Evolutionary conservation across 768 basidiomycete genomes (phyloP), one percentile per base, ranked within the genome.

Genomic region (Boletus subcaerulescens): DNA sequence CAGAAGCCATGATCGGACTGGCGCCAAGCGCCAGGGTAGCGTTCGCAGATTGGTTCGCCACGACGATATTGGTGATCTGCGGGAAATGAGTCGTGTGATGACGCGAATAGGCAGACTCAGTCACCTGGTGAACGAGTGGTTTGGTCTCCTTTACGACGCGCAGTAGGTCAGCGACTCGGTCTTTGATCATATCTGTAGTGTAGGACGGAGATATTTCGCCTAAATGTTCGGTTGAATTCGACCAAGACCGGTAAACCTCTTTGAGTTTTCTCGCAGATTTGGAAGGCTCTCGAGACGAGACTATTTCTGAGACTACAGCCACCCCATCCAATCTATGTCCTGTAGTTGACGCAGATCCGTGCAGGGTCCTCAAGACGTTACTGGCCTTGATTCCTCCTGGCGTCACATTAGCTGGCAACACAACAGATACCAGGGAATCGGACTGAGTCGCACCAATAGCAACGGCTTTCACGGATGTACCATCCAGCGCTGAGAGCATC

Each of bases 1-100:
- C 84, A 18, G 89, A 87, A 3, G 94, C 90, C 95, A 98, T 98
- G 66, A 98, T 94, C 0, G 95, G 95, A 55, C 91, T 93, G 14
- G 85, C 93, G 17, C 90, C 89, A 5, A 97, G 64, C 0, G 93
- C 91, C 7, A 98, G 78, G 2, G 93, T 96, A 2, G 89, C 80
- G 65, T 96, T 97, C 20, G 93, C 93, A 5, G 88, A 91, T 73
- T 95, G 93, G 18, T 86, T 94, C 18, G 86, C 83, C 31, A 93
- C 92, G 15, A 97, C 93, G 18, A 78, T 85, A 64, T 96, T 93
- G 5, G 93, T 95, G 56, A 96, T 93, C 91, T 94, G 51, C 5
- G 20, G 31, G 45, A 22, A 41, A 32, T 58, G 48, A 57, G 58
- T 8, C 0, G 1, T 20, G 41, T 15, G 12, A 32, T 14, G 31